phyloP scores from a whole-genome alignment of 768 basidiomycete genomes.

The Nevesoporus exiguus region DNA sequence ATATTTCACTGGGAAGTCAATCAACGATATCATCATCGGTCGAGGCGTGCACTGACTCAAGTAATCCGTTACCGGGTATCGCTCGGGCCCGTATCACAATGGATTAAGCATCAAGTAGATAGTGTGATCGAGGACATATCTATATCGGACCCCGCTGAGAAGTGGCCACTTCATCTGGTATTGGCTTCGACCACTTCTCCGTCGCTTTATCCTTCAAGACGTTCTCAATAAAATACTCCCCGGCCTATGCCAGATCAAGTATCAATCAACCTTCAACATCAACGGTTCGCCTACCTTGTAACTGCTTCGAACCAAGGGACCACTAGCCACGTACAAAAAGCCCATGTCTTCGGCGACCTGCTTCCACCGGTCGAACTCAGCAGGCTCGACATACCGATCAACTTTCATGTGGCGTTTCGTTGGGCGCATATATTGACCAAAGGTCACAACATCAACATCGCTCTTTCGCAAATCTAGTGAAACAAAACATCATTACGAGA shows the following conservation, averaged over 20 bases:
- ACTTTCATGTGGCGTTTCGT: slow-evolving; percentile 99
- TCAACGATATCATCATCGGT: too few species aligned
- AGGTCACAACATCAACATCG: slow-evolving; percentile 96
- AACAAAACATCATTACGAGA: not conserved
- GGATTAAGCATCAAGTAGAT: not conserved
- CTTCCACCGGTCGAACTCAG: slow-evolving; percentile 92
- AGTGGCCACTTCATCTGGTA: slow-evolving; percentile 20
- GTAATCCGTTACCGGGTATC: too few species aligned
- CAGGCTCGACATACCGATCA: slow-evolving; percentile 90
- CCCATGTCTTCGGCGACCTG: slow-evolving; percentile 87
- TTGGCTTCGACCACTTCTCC: slow-evolving; percentile 39
- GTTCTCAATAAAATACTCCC: slow-evolving; percentile 93
- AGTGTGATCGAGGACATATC: not conserved
- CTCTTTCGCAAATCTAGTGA: slow-evolving; percentile 76
- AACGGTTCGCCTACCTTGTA: slow-evolving; percentile 73
- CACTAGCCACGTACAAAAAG: slow-evolving; percentile 96
- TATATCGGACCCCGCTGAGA: slow-evolving; percentile 8
- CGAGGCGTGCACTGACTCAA: too few species aligned
- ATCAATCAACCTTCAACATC: not conserved
- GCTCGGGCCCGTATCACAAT: not conserved
- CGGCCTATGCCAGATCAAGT: slow-evolving; percentile 56
- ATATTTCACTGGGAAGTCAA: too few species aligned
- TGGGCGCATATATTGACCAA: slow-evolving; percentile 99
- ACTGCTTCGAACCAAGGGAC: slow-evolving; percentile 91
- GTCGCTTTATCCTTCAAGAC: slow-evolving; percentile 63